These are phyloP conservation scores for Plenodomus biglobosus DNA, from an alignment of 2,329 filamentous ascomycete genomes.

Conservation along the genomic window DNA sequence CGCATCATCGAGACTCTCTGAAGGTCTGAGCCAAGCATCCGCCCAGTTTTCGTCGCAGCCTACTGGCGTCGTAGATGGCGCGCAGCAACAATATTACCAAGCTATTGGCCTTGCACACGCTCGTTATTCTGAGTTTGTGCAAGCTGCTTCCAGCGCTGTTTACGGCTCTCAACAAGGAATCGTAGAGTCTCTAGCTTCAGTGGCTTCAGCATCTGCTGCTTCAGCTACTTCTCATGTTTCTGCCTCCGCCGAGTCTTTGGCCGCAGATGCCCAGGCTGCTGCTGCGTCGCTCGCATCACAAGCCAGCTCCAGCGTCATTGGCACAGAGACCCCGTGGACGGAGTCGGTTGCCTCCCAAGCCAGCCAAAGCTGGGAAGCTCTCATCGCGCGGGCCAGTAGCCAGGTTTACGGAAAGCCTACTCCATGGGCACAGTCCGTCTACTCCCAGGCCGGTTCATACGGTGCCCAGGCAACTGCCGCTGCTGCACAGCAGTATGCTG, in stretches of 20 bases:
- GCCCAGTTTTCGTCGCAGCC: conserved; percentile 69
- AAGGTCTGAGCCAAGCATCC: conserved; percentile 70
- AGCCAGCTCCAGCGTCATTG: conserved; percentile 50
- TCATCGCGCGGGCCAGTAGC: conserved; percentile 66
- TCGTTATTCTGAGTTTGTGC: conserved; percentile 73
- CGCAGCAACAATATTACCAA: conserved; percentile 72
- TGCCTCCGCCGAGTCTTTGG: conserved; percentile 41
- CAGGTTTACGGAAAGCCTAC: conserved; percentile 70
- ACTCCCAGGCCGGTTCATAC: conserved; percentile 59
- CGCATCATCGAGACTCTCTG: conserved; percentile 68
- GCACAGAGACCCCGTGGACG: conserved; percentile 53
- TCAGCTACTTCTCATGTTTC: conserved; percentile 51
- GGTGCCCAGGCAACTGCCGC: conserved; percentile 64
- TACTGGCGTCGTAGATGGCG: conserved; percentile 60
- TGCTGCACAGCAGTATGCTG: conserved; percentile 65
- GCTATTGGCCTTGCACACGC: conserved; percentile 77
- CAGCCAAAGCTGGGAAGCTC: conserved; percentile 64
- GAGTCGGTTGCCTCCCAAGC: conserved; percentile 59
- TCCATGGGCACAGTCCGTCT: conserved; percentile 50
- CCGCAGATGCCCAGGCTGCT: conserved; percentile 52
- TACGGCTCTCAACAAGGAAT: conserved; percentile 52
- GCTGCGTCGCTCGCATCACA: conserved; percentile 50
- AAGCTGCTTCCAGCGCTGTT: conserved; percentile 69
- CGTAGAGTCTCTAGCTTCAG: conserved; percentile 39
- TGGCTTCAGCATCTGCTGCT: conserved; percentile 48